Evolutionary conservation across 257 asterid genomes (phyloP).

Genomic region (Orobanche coerulescens): DNA sequence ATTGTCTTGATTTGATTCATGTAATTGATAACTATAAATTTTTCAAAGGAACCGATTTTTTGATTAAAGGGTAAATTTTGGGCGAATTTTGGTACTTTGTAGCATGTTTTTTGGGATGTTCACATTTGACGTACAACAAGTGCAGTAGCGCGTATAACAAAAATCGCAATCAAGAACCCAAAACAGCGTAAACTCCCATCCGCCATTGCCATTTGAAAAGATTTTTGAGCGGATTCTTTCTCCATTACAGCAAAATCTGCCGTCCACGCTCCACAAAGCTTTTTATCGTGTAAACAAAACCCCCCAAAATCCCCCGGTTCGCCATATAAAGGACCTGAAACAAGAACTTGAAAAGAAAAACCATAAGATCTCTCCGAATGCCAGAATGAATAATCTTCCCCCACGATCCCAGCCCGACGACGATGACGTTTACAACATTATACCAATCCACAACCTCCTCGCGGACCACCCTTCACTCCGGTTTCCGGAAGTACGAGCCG

Average conservation of each 20-base stretch:
- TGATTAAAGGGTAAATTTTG: too few relatives aligned
- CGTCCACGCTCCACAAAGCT: conserved; percentile 4
- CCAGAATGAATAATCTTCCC: conserved; percentile 46
- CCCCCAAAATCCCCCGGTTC: not conserved
- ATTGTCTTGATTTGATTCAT: too few relatives aligned
- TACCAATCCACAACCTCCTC: conserved; percentile 76
- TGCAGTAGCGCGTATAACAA: conserved; percentile 16
- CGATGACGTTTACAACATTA: conserved; percentile 49
- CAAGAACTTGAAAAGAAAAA: not conserved
- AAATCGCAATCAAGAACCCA: conserved; percentile 17
- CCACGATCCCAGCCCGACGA: conserved; percentile 23
- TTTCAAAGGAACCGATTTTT: too few relatives aligned
- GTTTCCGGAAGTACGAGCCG: conserved; percentile 91
- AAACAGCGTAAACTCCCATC: conserved; percentile 23
- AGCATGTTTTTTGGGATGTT: not conserved
- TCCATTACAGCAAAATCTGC: not conserved
- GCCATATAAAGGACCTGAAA: not conserved
- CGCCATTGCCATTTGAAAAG: conserved; percentile 36
- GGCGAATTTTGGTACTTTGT: too few relatives aligned
- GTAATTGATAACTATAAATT: too few relatives aligned
- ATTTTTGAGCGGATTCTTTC: not conserved
- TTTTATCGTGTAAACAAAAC: not conserved
- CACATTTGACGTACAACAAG: conserved; percentile 16
- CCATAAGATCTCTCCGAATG: conserved; percentile 37
- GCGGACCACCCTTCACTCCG: conserved; percentile 97